Evolutionary conservation across 2,329 filamentous ascomycete genomes (phyloP), one percentile per base, ranked within the genome.

Genomic region (Blastomyces percursus): DNA sequence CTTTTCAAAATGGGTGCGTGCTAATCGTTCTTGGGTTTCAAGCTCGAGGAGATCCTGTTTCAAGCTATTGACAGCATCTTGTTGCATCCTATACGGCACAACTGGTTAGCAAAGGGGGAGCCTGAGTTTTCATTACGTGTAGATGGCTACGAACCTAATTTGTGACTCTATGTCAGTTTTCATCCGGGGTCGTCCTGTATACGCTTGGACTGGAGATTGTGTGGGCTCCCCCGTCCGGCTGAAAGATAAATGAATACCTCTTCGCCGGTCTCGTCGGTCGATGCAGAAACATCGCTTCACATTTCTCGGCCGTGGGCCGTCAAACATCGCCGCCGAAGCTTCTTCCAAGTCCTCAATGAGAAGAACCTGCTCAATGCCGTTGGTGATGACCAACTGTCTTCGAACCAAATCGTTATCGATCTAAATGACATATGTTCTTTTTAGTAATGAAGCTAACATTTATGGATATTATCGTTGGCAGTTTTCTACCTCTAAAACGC

Each of bases 351-450:
- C 80, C 62, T 86, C 80, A 61, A 96, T 85, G 0, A 99, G 79
- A 6, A 96, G 84, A 8, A 87, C 85, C 73, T 96, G 92, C 65
- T 99, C 94, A 60, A 96, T 90, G 7, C 78, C 77, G 68, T 91
- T 83, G 65, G 86, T 87, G 72, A 97, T 94, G 69, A 99, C 87
- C 56, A 97, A 78, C 64, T 91, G 87, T 64, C 91, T 88, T 59
- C 86, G 86, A 24, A 96, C 87, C 52, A 89, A 76, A 24, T 89
- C 83, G 67, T 93, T 85, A 64, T 94, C 89, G 65, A 97, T 89
- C 74, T 91, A 64, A 24, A 51, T 35, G 11, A 40, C 55, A 38
- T 12, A 11, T 38, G 35, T 38, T 11, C 35, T 38, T 38, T 48
- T 44, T 42, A 60, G 38, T 46, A 30, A 30, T 21, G 21, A 11